A percentile compares a stretch with the other conserved stretches of the same genome.
phyloP scores from a whole-genome alignment of 1,284 basidiomycete genomes.

The Dichomitus squalens region DNA sequence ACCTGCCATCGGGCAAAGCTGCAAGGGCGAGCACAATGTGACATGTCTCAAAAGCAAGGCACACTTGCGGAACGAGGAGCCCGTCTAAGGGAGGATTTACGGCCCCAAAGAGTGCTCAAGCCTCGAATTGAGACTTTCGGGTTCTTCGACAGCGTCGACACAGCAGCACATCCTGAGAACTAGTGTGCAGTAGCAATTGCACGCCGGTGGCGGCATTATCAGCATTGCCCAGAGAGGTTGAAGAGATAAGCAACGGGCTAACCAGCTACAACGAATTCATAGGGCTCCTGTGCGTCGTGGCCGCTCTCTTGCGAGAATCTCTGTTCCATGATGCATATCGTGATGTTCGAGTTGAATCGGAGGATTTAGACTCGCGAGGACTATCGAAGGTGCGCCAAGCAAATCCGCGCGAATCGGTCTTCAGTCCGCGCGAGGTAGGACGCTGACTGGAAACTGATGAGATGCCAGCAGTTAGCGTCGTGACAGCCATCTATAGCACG shows the following conservation, averaged over 20 bases:
- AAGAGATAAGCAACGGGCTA: background rate
- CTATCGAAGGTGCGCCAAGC: too few relatives aligned
- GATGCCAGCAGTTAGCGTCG: too few relatives aligned
- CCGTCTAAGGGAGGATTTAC: slow-evolving; percentile 20
- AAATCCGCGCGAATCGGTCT: too few relatives aligned
- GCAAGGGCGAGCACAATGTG: too few relatives aligned
- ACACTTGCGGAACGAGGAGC: slow-evolving; percentile 14
- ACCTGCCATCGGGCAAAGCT: slow-evolving; percentile 14
- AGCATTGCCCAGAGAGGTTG: background rate
- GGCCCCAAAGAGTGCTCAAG: slow-evolving; percentile 22
- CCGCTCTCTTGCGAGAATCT: background rate
- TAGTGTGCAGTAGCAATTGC: background rate
- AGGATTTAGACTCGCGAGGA: too few relatives aligned
- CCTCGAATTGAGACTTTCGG: slow-evolving; percentile 13
- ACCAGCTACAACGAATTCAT: slow-evolving; percentile 15
- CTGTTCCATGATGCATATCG: slow-evolving; percentile 3
- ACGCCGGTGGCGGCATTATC: too few relatives aligned
- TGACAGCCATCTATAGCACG: too few relatives aligned
- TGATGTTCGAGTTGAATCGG: too few relatives aligned
- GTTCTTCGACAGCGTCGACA: slow-evolving; percentile 16
- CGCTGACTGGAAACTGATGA: too few relatives aligned
- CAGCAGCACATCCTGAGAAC: slow-evolving; percentile 11
- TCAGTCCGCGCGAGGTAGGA: too few relatives aligned
- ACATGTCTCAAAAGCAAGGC: background rate
- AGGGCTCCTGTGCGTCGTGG: slow-evolving; percentile 3